A percentile compares a stretch with the other conserved stretches of the same genome.
Evolutionary conservation across 108 stramenopile species (phyloP).

Genomic region (Skeletonema tropicum): DNA sequence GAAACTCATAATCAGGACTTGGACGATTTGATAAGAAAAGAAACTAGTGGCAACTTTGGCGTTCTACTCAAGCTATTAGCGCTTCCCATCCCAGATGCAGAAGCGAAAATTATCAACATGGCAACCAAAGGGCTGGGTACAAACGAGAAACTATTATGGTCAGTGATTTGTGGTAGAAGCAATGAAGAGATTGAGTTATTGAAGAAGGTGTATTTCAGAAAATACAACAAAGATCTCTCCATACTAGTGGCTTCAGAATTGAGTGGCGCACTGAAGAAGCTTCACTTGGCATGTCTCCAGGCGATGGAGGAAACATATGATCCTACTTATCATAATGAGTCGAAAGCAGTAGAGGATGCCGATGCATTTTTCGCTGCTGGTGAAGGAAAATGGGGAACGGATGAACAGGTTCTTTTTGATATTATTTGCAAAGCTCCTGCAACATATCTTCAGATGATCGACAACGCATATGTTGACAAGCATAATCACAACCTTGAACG

Average conservation of each 20-base stretch:
- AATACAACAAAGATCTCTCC: constrained; percentile 72
- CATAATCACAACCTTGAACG: constrained; percentile 66
- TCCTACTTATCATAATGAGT: constrained; percentile 64
- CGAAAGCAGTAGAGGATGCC: constrained; percentile 71
- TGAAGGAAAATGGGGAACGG: constrained; percentile 66
- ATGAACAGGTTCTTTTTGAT: constrained; percentile 63
- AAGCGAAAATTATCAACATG: constrained; percentile 66
- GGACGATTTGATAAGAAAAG: constrained; percentile 67
- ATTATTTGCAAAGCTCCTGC: constrained; percentile 52
- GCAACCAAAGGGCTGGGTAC: constrained; percentile 67
- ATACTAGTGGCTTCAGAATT: constrained; percentile 56
- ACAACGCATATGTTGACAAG: constrained; percentile 59
- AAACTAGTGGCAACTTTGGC: constrained; percentile 68
- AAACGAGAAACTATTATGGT: constrained; percentile 57
- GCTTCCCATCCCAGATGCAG: constrained; percentile 62
- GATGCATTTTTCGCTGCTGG: constrained; percentile 59
- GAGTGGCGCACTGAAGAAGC: constrained; percentile 53
- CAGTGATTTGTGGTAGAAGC: constrained; percentile 64
- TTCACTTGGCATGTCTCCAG: constrained; percentile 61
- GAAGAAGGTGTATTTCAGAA: constrained; percentile 70
- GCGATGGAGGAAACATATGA: constrained; percentile 68
- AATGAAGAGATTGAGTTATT: constrained; percentile 67
- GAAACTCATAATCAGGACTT: constrained; percentile 53
- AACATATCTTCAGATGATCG: constrained; percentile 23
- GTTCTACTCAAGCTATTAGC: constrained; percentile 49